Evolutionary conservation across 148 eudicot genomes (phyloP), one percentile per base, ranked within the genome.

Genomic region (Rhododendron molle): DNA sequence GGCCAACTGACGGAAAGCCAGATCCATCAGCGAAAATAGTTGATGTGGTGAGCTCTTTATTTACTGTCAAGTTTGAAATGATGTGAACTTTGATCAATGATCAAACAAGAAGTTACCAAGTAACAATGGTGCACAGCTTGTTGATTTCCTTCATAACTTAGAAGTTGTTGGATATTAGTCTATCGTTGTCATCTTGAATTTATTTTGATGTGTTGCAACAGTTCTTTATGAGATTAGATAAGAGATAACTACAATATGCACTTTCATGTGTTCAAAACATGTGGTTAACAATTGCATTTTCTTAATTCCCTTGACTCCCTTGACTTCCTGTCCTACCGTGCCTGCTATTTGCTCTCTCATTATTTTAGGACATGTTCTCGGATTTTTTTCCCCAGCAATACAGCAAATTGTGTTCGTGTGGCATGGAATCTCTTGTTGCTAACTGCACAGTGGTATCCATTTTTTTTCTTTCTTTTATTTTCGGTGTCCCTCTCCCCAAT

Each of bases 1-100:
- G 99, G 99, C 90, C 92, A 28, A 90, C 84, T 77, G 93, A 90
- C 77, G 93, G 91, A 65, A 89, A 88, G 81, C 88, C 82, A 54
- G 86, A 84, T 30, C 69, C 84, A 7, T 87, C 94, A 78, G 81
- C 88, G n/a, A 86, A 89, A 85, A 87, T 96, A 84, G 85, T 90
- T 54, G 94, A 96, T 86, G 91, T 93, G 95, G 95, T 93, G 86
- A 85, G 86, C 69, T 78, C 46, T 23, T 81, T 52, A 80, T 83
- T 12, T 81, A 6, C 32, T 80, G 60, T 62, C 56, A 76, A 80
- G 15, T 83, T 71, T 84, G 50, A n/a, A 50, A 62, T 71, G 87
- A 91, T 86, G 88, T 88, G 81, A 88, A 88, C 13, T 21, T 46
- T 40, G 38, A 56, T 80, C 13, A 46, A n/a, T 44, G 11, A 12